A percentile compares a stretch with the other conserved stretches of the same genome.
These are phyloP conservation scores for Arthrocladium fulminans DNA, from an alignment of 2,329 filamentous ascomycete species.

Conservation along the genomic window DNA sequence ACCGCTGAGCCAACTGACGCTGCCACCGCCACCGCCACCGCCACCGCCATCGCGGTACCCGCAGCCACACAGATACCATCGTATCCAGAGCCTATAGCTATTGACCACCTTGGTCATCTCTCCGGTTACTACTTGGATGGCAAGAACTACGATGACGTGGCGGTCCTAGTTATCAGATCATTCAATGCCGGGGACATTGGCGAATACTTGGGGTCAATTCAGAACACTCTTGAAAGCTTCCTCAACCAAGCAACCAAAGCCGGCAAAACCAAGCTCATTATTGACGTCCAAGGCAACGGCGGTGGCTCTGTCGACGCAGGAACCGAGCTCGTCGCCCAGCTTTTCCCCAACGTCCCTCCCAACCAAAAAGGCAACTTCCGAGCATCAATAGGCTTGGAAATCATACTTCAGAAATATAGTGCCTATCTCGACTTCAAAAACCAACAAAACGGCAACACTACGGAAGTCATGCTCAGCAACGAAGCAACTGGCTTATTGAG, in stretches of 20 bases:
- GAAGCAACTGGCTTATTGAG: neutral
- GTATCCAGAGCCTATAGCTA: slow-evolving; percentile 31
- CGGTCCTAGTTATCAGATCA: slow-evolving; percentile 35
- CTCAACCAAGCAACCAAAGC: slow-evolving; percentile 37
- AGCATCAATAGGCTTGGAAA: slow-evolving; percentile 30
- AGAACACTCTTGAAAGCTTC: slow-evolving; percentile 35
- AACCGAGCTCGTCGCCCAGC: slow-evolving; percentile 45
- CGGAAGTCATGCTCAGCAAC: slow-evolving; percentile 7
- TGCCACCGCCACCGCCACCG: slow-evolving; percentile 16
- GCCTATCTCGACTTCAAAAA: slow-evolving; percentile 27
- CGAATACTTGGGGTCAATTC: slow-evolving; percentile 27
- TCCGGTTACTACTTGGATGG: slow-evolving; percentile 38
- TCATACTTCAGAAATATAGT: neutral
- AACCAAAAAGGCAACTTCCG: slow-evolving; percentile 42
- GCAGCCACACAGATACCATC: slow-evolving; percentile 12
- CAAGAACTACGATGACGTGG: slow-evolving; percentile 33
- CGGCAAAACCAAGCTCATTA: slow-evolving; percentile 53
- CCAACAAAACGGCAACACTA: slow-evolving; percentile 18
- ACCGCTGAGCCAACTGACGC: slow-evolving; percentile 10
- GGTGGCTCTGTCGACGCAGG: slow-evolving; percentile 47
- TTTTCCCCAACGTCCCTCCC: slow-evolving; percentile 41
- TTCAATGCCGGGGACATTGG: slow-evolving; percentile 27
- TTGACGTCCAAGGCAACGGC: slow-evolving; percentile 54
- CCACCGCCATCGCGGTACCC: slow-evolving; percentile 23
- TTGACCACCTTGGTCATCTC: slow-evolving; percentile 28